phyloP scores from a whole-genome alignment of 345 rosid species.

The Litchi chinensis region DNA sequence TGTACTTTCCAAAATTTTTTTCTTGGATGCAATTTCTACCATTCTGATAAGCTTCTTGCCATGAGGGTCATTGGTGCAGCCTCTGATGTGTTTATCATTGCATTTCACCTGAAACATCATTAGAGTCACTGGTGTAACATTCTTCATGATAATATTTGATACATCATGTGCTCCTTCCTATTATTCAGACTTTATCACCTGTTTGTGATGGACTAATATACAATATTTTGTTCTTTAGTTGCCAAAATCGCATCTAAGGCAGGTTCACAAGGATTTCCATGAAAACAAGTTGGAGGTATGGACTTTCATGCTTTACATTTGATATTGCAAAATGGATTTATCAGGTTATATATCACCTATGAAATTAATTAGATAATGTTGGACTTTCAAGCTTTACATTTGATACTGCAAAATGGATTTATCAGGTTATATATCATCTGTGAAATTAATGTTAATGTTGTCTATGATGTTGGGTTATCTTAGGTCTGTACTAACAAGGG shows the following conservation, averaged over 20 bases:
- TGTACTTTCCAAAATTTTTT: neutral
- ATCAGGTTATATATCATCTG: neutral
- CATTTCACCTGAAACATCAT: neutral
- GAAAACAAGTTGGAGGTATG: constrained; percentile 70
- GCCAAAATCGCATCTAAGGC: constrained; percentile 72
- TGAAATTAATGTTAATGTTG: neutral
- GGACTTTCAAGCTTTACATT: constrained; percentile 5
- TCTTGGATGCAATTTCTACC: neutral
- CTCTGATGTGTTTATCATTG: neutral
- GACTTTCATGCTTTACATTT: constrained; percentile 1
- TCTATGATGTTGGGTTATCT: neutral
- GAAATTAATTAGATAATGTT: neutral
- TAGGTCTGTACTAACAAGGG: neutral
- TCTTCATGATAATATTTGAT: neutral
- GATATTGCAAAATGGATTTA: constrained; percentile 4
- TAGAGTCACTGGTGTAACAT: neutral
- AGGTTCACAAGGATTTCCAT: constrained; percentile 77
- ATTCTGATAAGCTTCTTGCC: constrained; percentile 1
- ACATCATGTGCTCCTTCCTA: constrained; percentile 3
- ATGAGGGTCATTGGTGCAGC: neutral
- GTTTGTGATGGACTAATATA: constrained; percentile 11
- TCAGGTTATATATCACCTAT: neutral
- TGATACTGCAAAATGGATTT: constrained; percentile 6
- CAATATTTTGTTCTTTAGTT: constrained; percentile 47
- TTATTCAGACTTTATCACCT: neutral